Conservation (phyloP, 2,329 filamentous ascomycete species). For the Thermothelomyces thermophilus region DNA sequence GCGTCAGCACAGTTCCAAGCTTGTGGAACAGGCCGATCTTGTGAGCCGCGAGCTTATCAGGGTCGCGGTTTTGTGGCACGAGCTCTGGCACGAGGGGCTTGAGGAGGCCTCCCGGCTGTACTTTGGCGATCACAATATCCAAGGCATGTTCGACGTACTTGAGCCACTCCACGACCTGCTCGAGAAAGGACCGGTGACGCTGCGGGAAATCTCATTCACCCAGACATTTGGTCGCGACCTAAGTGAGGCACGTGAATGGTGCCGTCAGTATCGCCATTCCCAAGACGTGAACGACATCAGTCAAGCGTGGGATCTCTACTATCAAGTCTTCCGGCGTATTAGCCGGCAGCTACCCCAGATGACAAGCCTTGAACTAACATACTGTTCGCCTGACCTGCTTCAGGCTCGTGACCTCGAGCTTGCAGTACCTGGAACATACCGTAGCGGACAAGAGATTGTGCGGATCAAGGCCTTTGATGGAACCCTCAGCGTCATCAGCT, state of each 20-base stretch:
- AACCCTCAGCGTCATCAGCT: conserved; percentile 86
- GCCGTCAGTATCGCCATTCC: conserved; percentile 82
- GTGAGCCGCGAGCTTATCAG: conserved; percentile 96
- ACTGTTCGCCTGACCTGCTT: conserved; percentile 91
- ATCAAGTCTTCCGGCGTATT: conserved; percentile 95
- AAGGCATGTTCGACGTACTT: conserved; percentile 91
- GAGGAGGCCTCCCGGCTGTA: conserved; percentile 95
- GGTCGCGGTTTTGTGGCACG: conserved; percentile 96
- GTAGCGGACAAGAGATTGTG: conserved; percentile 69
- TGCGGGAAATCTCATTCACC: conserved; percentile 93
- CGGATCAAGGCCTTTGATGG: conserved; percentile 85
- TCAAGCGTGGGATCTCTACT: conserved; percentile 98
- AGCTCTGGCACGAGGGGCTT: conserved; percentile 96
- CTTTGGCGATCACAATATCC: conserved; percentile 95
- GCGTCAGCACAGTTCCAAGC: conserved; percentile 83
- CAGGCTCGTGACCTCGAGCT: conserved; percentile 80
- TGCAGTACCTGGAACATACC: conserved; percentile 92
- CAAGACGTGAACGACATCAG: conserved; percentile 90
- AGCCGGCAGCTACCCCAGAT: conserved; percentile 87
- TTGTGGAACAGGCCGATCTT: conserved; percentile 91
- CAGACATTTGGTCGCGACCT: conserved; percentile 96
- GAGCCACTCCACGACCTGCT: conserved; percentile 87
- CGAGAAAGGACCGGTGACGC: conserved; percentile 83
- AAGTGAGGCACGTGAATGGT: conserved; percentile 93
- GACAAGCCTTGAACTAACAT: conserved; percentile 86